Evolutionary conservation across 2,329 filamentous ascomycete genomes (phyloP).

Genomic region (Bipolaris cookei): DNA sequence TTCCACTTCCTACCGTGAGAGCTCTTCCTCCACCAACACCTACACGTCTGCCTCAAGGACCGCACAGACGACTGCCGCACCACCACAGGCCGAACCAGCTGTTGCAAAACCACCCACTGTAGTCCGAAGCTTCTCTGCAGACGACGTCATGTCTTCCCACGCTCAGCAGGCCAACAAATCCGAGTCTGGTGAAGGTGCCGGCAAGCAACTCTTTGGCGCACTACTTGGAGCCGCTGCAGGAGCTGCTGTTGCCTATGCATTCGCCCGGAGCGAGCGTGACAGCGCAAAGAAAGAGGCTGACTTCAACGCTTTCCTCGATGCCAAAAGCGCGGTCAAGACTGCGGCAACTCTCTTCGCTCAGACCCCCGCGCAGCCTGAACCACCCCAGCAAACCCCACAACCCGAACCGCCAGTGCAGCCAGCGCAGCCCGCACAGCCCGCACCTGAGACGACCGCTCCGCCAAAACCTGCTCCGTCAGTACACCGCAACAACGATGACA

Average conservation of each 20-base stretch:
- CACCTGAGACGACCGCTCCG: background rate
- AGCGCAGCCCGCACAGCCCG: constrained; percentile 28
- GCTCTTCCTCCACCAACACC: constrained; percentile 41
- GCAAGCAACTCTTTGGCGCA: constrained; percentile 73
- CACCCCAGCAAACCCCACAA: constrained; percentile 44
- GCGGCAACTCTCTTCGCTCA: constrained; percentile 37
- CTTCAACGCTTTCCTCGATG: constrained; percentile 45
- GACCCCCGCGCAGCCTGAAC: constrained; percentile 35
- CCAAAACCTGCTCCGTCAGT: constrained; percentile 26
- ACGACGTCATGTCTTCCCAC: constrained; percentile 29
- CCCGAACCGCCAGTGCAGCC: constrained; percentile 25
- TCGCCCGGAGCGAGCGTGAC: constrained; percentile 66
- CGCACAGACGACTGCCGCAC: constrained; percentile 30
- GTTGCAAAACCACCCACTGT: constrained; percentile 35
- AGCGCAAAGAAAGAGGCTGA: constrained; percentile 54
- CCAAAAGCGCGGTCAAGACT: constrained; percentile 42
- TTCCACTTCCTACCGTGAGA: constrained; percentile 29
- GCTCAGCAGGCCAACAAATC: constrained; percentile 28
- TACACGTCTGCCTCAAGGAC: constrained; percentile 35
- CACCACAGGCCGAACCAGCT: constrained; percentile 35
- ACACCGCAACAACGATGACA: constrained; percentile 44
- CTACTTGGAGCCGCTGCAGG: constrained; percentile 80
- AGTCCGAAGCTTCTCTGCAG: constrained; percentile 43
- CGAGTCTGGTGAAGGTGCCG: constrained; percentile 55
- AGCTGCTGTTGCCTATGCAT: constrained; percentile 76